Evolutionary conservation across 805 yeast species (phyloP), one percentile per base, ranked within the genome.

Genomic region (Suhomyces vadensis): DNA sequence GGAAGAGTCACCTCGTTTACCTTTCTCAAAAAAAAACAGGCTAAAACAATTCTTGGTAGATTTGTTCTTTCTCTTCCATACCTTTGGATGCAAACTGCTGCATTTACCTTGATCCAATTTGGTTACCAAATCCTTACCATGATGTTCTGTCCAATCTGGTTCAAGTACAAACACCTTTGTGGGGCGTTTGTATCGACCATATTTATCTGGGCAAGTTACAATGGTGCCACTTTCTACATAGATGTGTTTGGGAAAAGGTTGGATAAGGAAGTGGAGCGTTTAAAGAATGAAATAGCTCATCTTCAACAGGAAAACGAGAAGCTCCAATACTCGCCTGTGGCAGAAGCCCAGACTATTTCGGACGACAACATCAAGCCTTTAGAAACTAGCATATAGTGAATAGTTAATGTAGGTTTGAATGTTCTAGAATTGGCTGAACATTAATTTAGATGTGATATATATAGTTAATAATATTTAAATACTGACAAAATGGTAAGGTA

Each of bases 191-290:
- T 92, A 50, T 65, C 79, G 1, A 73, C 77, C 40, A 87, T 92
- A n/a, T 90, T 91, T 54, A 62, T 82, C 37, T 76, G 80, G 61
- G 95, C 98, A 1, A 74, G 90, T 33, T 89, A 85, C 61, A 91
- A 94, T 53, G 99, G 99, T 22, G 99, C 98, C 2, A 88, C 96
- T 0, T 92, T 88, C 61, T 92, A 92, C 62, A 76, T 94, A 44
- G 98, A 92, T 56, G 84, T 85, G 40, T 94, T 90, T 65, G 98
- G 98, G 16, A 85, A 83, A 60, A 78, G 91, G 51, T 83, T 90
- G 57, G 95, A 90, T 57, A 87, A 85, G 56, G 97, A 94, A 61
- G 90, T 92, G 19, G 65, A 71, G 20, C 79, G 79, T 54, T 70
- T 92, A 56, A 85, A 82, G 62, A 61, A 63, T 11, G 97, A 91